These are phyloP conservation scores for Mucor racemosus DNA, from an alignment of 371 early-diverging fungal genomes.

Conservation along the genomic window DNA sequence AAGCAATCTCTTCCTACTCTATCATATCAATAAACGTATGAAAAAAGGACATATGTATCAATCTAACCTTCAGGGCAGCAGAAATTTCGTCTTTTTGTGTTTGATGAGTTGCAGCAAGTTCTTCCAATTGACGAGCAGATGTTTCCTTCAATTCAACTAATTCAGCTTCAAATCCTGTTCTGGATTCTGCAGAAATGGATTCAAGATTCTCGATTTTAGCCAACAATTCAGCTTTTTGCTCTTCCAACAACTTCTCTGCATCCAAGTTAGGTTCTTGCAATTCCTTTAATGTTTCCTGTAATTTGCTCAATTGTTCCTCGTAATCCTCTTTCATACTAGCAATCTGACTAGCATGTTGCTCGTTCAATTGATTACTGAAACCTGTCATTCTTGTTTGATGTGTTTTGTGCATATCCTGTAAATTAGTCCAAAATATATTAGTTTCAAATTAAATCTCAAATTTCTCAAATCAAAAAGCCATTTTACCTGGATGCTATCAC, in stretches of 20 bases:
- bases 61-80: slow-evolving; percentile 17
- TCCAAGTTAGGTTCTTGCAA: slow-evolving; percentile 22
- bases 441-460: background rate
- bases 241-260: slow-evolving; percentile 17
- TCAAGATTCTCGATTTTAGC: slow-evolving; percentile 27
- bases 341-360: slow-evolving; percentile 28
- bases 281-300: slow-evolving; percentile 23
- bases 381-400: slow-evolving; percentile 32
- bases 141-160: slow-evolving; percentile 15
- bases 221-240: slow-evolving; percentile 23
- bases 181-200: slow-evolving; percentile 11
- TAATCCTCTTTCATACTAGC: slow-evolving; percentile 24
- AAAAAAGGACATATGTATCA: background rate
- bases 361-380: slow-evolving; percentile 26
- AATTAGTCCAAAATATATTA: too few relatives aligned
- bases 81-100: slow-evolving; percentile 17
- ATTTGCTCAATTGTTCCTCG: slow-evolving; percentile 18
- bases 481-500: slow-evolving; percentile 35
- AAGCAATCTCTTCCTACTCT: slow-evolving; percentile 23
- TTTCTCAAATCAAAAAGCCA: too few relatives aligned
- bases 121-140: slow-evolving; percentile 20
- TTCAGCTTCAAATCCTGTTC: slow-evolving; percentile 18
- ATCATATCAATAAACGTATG: background rate
- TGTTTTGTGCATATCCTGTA: slow-evolving; percentile 35
- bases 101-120: slow-evolving; percentile 15